phyloP scores from a whole-genome alignment of 2,329 filamentous ascomycete genomes.

The Stemphylium lycopersici region DNA sequence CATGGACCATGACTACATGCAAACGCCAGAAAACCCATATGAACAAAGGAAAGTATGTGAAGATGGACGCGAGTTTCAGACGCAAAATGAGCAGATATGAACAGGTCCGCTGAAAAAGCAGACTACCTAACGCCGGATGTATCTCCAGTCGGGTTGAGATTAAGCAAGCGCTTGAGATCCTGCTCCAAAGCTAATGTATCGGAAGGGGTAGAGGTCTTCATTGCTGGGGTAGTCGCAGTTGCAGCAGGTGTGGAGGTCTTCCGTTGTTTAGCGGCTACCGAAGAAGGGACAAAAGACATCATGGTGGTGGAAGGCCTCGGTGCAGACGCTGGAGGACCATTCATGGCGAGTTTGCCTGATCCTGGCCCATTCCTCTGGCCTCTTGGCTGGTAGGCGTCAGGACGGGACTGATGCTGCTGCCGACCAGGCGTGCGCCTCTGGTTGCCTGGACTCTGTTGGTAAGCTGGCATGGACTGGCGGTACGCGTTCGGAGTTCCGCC shows the following conservation, averaged over 20 bases:
- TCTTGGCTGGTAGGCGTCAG: conserved; percentile 29
- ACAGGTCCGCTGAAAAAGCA: conserved; percentile 16
- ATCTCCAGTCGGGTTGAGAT: conserved; percentile 33
- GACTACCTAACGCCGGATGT: conserved; percentile 31
- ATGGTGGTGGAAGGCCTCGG: conserved; percentile 33
- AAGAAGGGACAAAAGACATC: conserved; percentile 47
- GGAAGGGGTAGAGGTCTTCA: conserved; percentile 21
- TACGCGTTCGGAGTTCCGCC: conserved; percentile 23
- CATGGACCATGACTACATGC: conserved; percentile 28
- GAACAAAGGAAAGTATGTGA: conserved; percentile 27
- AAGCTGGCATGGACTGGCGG: conserved; percentile 34
- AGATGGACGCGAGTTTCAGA: conserved; percentile 5
- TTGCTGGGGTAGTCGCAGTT: conserved; percentile 19
- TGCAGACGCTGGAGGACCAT: conserved; percentile 19
- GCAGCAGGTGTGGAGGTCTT: conserved; percentile 27
- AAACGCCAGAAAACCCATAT: conserved; percentile 27
- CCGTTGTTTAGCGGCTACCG: conserved; percentile 43
- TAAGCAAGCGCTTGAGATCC: conserved; percentile 47
- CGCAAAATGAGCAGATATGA: conserved; percentile 35
- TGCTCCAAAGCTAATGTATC: conserved; percentile 41
- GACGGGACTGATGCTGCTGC: conserved; percentile 30
- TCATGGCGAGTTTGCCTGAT: conserved; percentile 17
- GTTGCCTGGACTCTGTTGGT: conserved; percentile 32
- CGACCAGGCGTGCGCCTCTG: conserved; percentile 32
- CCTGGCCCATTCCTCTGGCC: conserved; percentile 17